Evolutionary conservation across 1,284 basidiomycete species (phyloP), one percentile per base, ranked within the genome.

Genomic region (Austropuccinia psidii): DNA sequence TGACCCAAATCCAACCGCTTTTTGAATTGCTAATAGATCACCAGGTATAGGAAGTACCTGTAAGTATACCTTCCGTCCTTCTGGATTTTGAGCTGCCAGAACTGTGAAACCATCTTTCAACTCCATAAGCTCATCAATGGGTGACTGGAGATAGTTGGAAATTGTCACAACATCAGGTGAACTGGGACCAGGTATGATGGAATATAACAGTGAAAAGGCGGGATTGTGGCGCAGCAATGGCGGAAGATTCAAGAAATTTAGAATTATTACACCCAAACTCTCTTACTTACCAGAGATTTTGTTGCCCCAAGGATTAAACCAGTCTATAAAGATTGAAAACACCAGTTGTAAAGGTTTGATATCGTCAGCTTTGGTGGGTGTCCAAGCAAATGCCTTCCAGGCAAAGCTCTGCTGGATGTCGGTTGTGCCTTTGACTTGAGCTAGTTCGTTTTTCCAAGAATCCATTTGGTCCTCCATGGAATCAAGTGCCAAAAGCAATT

Each of bases 291-390:
- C 67, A 8, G 29, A 29, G n/a, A 33, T 29, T 37, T 69, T 69
- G 54, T 69, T 69, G 13, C 67, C 67, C n/a, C 35, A 29, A 7
- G 39, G 67, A 35, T 69, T 69, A 29, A 69, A 69, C 67, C 67
- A 69, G 27, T 69, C 54, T n/a, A 58, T 39, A 49, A 58, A 58
- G 17, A 69, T 31, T 2, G 67, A 69, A 49, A 69, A 58, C 9
- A 47, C 39, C 2, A 66, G 47, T 11, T 50, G 24, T 24, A 66
- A 35, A 4, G 62, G 9, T 13, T 54, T n/a, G n/a, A n/a, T n/a
- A n/a, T n/a, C n/a, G n/a, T n/a, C n/a, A n/a, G n/a, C n/a, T n/a
- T n/a, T n/a, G n/a, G n/a, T n/a, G n/a, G n/a, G n/a, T n/a, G n/a
- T n/a, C n/a, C n/a, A n/a, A n/a, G n/a, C n/a, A n/a, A n/a, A n/a